phyloP scores from a whole-genome alignment of 495 filamentous ascomycete species.

The Cladorrhinum samala region DNA sequence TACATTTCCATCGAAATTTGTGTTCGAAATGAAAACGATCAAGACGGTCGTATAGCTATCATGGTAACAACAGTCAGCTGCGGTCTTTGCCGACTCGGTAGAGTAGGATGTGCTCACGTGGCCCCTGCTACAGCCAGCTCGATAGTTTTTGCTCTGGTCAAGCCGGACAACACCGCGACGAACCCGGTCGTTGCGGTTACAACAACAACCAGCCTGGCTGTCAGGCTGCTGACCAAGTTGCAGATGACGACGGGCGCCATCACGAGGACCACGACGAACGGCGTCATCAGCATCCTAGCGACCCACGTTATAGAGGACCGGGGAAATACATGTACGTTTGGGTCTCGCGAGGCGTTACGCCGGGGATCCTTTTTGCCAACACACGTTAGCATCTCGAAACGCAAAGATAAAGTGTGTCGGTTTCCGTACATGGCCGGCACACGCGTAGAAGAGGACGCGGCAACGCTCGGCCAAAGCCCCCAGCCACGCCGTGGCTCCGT shows the following conservation, averaged over 20 bases:
- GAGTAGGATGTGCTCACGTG: constrained; percentile 3
- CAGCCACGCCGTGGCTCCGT: not conserved
- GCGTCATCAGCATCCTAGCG: not conserved
- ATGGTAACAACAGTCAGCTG: not conserved
- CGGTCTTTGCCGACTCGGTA: not conserved
- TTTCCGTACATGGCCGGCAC: no score
- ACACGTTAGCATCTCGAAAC: no score
- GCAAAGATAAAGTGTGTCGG: no score
- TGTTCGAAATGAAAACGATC: constrained; percentile 4
- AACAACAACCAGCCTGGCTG: not conserved
- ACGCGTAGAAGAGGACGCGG: no score
- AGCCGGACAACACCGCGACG: not conserved
- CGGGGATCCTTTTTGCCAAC: no score
- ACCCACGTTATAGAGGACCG: not conserved
- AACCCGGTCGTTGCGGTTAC: not conserved
- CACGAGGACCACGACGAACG: not conserved
- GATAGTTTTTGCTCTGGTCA: not conserved
- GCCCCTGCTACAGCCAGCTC: constrained; percentile 4
- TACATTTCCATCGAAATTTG: no score
- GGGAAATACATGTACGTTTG: not conserved
- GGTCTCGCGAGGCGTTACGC: no score
- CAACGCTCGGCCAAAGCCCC: not conserved
- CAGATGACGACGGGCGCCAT: not conserved
- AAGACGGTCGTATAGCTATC: constrained; percentile 2
- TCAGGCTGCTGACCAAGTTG: not conserved